Evolutionary conservation across 2,329 filamentous ascomycete genomes (phyloP).

Genomic region (Monosporascus sp.): DNA sequence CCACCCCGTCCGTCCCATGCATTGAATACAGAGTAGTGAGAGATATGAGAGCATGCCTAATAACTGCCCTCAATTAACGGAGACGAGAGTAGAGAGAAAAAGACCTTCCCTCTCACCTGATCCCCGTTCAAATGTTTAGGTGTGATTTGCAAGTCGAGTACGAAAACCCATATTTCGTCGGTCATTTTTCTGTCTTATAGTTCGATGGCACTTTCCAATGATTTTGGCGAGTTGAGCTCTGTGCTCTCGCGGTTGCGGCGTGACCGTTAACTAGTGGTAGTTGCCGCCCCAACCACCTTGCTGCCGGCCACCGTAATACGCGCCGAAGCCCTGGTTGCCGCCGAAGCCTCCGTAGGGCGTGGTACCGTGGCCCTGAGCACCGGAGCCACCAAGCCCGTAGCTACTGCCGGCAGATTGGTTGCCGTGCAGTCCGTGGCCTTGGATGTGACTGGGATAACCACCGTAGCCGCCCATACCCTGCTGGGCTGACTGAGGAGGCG

Average conservation of each 20-base stretch:
- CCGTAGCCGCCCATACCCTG: constrained; percentile 51
- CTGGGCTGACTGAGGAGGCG: constrained; percentile 48
- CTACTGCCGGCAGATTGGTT: constrained; percentile 38
- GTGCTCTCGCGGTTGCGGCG: constrained; percentile 4
- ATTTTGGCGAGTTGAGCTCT: constrained; percentile 13
- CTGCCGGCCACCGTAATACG: constrained; percentile 42
- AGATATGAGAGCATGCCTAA: not conserved
- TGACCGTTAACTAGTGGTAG: constrained; percentile 38
- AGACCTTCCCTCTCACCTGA: constrained; percentile 8
- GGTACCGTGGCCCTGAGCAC: constrained; percentile 48
- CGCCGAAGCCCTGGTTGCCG: constrained; percentile 40
- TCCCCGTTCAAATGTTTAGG: not conserved
- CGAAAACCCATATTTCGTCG: not conserved
- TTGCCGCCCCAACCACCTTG: constrained; percentile 56
- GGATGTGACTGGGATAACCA: constrained; percentile 51
- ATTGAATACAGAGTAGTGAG: not conserved
- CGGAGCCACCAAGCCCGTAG: constrained; percentile 49
- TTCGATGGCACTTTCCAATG: constrained; percentile 6
- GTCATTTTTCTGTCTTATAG: constrained; percentile 1
- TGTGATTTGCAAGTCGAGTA: not conserved
- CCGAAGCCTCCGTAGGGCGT: constrained; percentile 50
- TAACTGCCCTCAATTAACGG: not conserved
- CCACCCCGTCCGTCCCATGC: not conserved
- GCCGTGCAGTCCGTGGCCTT: constrained; percentile 49
- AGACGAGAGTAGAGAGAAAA: constrained; percentile 10